A percentile compares a stretch with the other conserved stretches of the same genome.
Conservation (phyloP, 129 eudicot genomes). For the Saposhnikovia divaricata region DNA sequence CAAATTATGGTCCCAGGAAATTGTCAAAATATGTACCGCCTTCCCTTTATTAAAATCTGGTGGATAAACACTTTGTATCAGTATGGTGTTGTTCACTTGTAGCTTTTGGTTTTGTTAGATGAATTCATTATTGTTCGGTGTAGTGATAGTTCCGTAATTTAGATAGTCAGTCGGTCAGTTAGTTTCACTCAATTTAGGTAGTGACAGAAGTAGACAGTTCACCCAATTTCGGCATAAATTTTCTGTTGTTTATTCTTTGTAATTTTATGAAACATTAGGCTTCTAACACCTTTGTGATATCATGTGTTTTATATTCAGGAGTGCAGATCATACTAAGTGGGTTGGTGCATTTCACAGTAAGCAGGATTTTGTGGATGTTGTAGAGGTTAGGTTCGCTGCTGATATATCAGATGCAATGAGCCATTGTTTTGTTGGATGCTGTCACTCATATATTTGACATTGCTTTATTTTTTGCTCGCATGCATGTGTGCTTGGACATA, state of each 20-base stretch:
- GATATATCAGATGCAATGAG: not conserved
- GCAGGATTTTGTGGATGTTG: conserved; percentile 94
- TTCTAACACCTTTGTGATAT: not conserved
- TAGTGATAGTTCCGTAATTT: not conserved
- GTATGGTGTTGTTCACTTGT: not conserved
- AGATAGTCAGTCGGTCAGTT: not conserved
- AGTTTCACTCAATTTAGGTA: not conserved
- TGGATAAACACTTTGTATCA: not conserved
- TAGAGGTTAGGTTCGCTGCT: conserved; percentile 52
- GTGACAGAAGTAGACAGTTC: not conserved
- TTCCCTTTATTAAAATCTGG: not conserved
- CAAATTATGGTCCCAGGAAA: not conserved
- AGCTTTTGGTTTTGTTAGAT: not conserved
- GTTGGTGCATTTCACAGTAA: conserved; percentile 70
- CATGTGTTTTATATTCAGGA: conserved; percentile 37
- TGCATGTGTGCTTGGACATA: not conserved
- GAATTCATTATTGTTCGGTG: not conserved
- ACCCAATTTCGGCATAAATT: not conserved
- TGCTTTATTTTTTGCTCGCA: not conserved
- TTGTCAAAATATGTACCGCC: not conserved
- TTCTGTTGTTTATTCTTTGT: not conserved
- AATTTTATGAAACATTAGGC: not conserved
- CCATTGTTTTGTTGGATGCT: not conserved
- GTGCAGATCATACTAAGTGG: conserved; percentile 98
- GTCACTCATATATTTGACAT: not conserved